Conservation (phyloP, 768 basidiomycete genomes). For the Termitomyces sp. region DNA sequence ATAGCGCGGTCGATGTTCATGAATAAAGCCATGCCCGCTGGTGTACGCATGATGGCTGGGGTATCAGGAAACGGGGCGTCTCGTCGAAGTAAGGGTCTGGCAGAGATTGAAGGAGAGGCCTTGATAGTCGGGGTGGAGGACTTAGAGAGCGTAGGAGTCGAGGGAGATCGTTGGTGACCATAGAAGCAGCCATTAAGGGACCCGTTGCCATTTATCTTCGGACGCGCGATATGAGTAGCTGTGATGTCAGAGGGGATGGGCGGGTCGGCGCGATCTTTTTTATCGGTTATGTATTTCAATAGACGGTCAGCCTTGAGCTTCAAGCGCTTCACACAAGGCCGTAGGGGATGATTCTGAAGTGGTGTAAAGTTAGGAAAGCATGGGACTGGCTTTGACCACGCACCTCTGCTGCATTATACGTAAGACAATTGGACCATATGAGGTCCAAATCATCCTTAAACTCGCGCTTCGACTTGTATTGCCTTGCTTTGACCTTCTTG, state of each 20-base stretch:
- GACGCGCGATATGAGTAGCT: conserved; percentile 24
- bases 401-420: conserved; percentile 89
- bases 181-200: conserved; percentile 34
- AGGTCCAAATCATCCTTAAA: conserved; percentile 93
- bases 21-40: conserved; percentile 70
- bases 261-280: conserved; percentile 74
- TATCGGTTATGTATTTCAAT: conserved; percentile 85
- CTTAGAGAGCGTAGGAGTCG: conserved; percentile 25
- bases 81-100: conserved; percentile 22
- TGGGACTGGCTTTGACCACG: conserved; percentile 22
- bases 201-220: conserved; percentile 35
- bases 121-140: conserved; percentile 22
- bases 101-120: conserved; percentile 19
- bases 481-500: conserved; percentile 87
- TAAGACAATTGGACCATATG: conserved; percentile 94
- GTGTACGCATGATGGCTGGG: conserved; percentile 63
- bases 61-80: conserved; percentile 58
- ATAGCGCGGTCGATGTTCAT: conserved; percentile 51
- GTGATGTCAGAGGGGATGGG: conserved; percentile 47
- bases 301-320: conserved; percentile 81
- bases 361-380: not conserved
- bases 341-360: conserved; percentile 79
- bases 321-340: conserved; percentile 75
- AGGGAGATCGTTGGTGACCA: conserved; percentile 33
- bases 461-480: conserved; percentile 90